Percentiles rank a stretch among this genome's conserved stretches.
Evolutionary conservation across 495 filamentous ascomycete species (phyloP).

Genomic region (Aspergillus asperescens): DNA sequence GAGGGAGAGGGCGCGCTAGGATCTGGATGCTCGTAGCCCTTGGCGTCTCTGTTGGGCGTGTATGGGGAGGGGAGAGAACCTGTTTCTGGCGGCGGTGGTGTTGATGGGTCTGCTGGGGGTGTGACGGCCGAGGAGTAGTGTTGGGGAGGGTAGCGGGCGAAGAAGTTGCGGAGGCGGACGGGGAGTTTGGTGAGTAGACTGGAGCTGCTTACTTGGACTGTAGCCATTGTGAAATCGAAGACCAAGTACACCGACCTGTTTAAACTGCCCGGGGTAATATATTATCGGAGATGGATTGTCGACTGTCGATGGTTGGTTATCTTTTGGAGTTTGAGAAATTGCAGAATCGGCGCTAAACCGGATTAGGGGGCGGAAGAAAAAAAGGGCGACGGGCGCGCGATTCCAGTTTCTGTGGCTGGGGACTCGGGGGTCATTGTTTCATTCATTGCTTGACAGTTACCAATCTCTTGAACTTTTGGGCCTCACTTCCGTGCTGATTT

Average conservation of each 20-base stretch:
- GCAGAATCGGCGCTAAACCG: constrained; percentile 18
- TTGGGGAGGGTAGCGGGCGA: constrained; percentile 78
- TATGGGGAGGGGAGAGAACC: constrained; percentile 38
- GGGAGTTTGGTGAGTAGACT: constrained; percentile 42
- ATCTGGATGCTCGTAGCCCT: constrained; percentile 36
- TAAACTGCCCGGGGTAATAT: too few relatives aligned
- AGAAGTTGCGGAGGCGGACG: constrained; percentile 73
- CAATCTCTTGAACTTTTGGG: too few relatives aligned
- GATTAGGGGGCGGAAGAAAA: constrained; percentile 17
- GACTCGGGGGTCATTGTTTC: background rate
- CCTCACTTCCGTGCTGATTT: too few relatives aligned
- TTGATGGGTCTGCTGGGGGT: constrained; percentile 34
- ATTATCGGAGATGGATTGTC: too few relatives aligned
- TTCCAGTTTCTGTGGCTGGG: constrained; percentile 9
- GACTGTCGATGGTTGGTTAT: background rate
- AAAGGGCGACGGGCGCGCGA: constrained; percentile 10
- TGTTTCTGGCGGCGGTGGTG: constrained; percentile 28
- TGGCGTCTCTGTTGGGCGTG: constrained; percentile 44
- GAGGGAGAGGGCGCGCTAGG: constrained; percentile 30
- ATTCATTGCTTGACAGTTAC: background rate
- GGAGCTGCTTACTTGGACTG: constrained; percentile 3
- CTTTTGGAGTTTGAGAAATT: constrained; percentile 15
- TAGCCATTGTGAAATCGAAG: constrained; percentile 27
- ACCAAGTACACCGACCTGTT: too few relatives aligned
- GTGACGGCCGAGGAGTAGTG: constrained; percentile 37